These are phyloP conservation scores for Monosporascus sp. DNA, from an alignment of 2,329 filamentous ascomycete species.

Conservation along the genomic window DNA sequence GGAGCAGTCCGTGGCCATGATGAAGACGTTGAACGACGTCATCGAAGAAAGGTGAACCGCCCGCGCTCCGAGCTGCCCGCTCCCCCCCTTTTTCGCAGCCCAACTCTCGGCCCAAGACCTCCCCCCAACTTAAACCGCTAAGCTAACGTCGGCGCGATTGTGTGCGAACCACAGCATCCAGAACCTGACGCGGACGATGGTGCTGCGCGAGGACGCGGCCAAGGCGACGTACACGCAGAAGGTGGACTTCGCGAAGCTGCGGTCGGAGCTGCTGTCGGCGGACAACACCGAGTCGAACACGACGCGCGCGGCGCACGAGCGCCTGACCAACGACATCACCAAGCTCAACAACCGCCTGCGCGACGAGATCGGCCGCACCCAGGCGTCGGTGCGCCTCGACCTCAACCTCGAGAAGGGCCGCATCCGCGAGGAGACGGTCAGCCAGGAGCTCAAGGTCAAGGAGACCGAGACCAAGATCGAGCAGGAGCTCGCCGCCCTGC, in stretches of 20 bases:
- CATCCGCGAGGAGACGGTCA: conserved; percentile 92
- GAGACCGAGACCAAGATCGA: conserved; percentile 98
- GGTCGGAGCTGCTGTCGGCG: conserved; percentile 85
- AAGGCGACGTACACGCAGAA: conserved; percentile 80
- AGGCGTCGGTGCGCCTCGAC: conserved; percentile 87
- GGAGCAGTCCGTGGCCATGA: conserved; percentile 94
- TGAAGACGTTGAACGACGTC: conserved; percentile 93
- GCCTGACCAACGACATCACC: conserved; percentile 87
- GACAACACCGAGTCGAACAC: conserved; percentile 88
- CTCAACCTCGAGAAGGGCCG: conserved; percentile 94
- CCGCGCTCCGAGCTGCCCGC: background rate
- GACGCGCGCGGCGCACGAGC: conserved; percentile 84
- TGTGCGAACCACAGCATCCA: conserved; percentile 60
- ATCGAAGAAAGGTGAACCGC: conserved; percentile 76
- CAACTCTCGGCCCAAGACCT: background rate
- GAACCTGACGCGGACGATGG: conserved; percentile 96
- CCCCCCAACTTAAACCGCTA: background rate
- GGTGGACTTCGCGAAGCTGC: conserved; percentile 95
- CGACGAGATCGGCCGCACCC: conserved; percentile 91
- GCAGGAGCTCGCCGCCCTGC: conserved; percentile 85
- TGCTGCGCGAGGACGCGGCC: conserved; percentile 86
- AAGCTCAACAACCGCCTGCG: conserved; percentile 85
- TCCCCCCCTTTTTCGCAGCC: background rate
- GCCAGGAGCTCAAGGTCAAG: conserved; percentile 96
- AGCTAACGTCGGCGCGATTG: background rate